Percentiles rank a stretch among this genome's conserved stretches.
These are phyloP conservation scores for Tolypocladium nubicola DNA, from an alignment of 2,329 filamentous ascomycete genomes.

Conservation along the genomic window DNA sequence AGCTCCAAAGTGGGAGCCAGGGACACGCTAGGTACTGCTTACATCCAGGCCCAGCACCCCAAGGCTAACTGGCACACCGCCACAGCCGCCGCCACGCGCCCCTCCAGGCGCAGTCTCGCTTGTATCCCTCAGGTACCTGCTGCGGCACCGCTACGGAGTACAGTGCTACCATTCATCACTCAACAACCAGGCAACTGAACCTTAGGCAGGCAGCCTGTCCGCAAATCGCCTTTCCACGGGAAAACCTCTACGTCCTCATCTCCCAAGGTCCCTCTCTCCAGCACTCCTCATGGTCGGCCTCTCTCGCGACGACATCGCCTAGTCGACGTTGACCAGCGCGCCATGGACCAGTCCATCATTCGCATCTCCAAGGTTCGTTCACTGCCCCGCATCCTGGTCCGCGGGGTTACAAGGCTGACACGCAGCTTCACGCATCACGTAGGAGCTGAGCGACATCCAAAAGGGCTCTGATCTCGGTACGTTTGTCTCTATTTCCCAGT, in stretches of 20 bases:
- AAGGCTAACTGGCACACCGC: neutral
- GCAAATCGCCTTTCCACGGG: neutral
- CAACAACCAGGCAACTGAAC: neutral
- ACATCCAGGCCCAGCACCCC: neutral
- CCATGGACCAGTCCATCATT: conserved; percentile 70
- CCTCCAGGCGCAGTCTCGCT: neutral
- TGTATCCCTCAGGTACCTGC: neutral
- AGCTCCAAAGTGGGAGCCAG: neutral
- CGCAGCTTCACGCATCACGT: conserved; percentile 1
- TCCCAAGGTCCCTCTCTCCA: neutral
- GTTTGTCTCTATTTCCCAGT: conserved; percentile 15
- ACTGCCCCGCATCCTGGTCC: conserved; percentile 11
- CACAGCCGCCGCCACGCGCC: neutral
- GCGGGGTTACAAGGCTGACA: conserved; percentile 10
- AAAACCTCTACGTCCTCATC: neutral
- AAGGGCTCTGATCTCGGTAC: conserved; percentile 73
- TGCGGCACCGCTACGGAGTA: neutral
- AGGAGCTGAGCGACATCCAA: conserved; percentile 83
- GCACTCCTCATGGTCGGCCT: conserved; percentile 5
- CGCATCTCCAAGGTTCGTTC: conserved; percentile 68
- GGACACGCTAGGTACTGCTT: neutral
- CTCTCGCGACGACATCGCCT: neutral
- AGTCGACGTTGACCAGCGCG: conserved; percentile 6
- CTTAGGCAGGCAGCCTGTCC: neutral
- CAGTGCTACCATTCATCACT: neutral